phyloP scores from a whole-genome alignment of 208 protist genomes.

The Angomonas desouzai region DNA sequence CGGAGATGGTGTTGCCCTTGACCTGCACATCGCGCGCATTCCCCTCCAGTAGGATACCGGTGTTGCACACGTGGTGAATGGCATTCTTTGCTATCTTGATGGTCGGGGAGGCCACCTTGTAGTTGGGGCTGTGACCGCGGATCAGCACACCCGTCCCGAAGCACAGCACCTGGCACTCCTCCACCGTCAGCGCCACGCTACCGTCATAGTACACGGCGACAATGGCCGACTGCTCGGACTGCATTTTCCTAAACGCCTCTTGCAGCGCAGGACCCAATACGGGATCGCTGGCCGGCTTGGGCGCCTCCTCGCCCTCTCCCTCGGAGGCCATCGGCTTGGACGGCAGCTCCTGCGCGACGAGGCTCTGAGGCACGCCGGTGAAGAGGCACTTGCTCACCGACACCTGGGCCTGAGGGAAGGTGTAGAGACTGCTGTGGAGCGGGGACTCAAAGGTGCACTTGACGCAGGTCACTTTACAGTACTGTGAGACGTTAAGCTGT shows the following conservation, averaged over 20 bases:
- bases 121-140: conserved; percentile 11
- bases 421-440: conserved; percentile 50
- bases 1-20: conserved; percentile 36
- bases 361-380: conserved; percentile 32
- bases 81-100: conserved; percentile 16
- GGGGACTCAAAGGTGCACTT: conserved; percentile 77
- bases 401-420: conserved; percentile 51
- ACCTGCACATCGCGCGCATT: conserved; percentile 49
- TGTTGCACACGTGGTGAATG: conserved; percentile 56
- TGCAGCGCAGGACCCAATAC: conserved; percentile 16
- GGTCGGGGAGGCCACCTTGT: conserved; percentile 13
- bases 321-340: not conserved
- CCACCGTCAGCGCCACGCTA: conserved; percentile 28
- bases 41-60: conserved; percentile 51
- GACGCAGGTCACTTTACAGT: conserved; percentile 62
- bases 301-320: not conserved
- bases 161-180: conserved; percentile 41
- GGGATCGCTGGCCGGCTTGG: not conserved
- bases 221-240: conserved; percentile 16
- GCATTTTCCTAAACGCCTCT: conserved; percentile 12
- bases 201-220: conserved; percentile 60
- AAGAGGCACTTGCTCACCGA: conserved; percentile 70
- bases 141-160: conserved; percentile 46
- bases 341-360: not conserved
- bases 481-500: conserved; percentile 76